A percentile compares a stretch with the other conserved stretches of the same genome.
phyloP scores from a whole-genome alignment of 306 rosid genomes.

The Vachellia pachyceras region DNA sequence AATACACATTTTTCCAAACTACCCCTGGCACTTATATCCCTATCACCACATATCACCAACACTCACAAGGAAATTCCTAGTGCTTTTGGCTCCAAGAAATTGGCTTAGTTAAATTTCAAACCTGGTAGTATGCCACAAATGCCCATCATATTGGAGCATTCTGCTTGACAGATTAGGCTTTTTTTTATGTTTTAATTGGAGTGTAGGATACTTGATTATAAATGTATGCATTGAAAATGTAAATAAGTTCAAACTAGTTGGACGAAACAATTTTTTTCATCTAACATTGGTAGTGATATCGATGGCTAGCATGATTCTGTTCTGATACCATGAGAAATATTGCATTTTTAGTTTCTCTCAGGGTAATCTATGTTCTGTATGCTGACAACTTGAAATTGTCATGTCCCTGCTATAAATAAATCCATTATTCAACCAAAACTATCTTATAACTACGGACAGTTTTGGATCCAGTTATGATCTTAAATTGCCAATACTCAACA shows the following conservation, averaged over 20 bases:
- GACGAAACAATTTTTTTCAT: neutral
- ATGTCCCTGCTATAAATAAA: conserved; percentile 13
- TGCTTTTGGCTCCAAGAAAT: neutral
- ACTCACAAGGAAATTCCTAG: neutral
- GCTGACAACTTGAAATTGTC: conserved; percentile 8
- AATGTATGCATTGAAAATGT: neutral
- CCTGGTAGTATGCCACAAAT: neutral
- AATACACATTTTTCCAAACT: no score
- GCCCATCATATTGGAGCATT: neutral
- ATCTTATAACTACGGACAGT: neutral
- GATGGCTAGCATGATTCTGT: neutral
- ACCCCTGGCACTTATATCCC: no score
- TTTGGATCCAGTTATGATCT: conserved; percentile 37
- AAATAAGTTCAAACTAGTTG: neutral
- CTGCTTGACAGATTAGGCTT: neutral
- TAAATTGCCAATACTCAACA: conserved; percentile 28
- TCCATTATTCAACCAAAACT: conserved; percentile 6
- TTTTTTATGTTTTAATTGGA: neutral
- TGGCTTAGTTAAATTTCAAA: neutral
- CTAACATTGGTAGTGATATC: neutral
- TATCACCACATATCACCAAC: no score
- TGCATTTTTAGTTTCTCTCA: neutral
- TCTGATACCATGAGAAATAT: neutral
- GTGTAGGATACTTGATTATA: neutral
- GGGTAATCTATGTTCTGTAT: neutral